Evolutionary conservation across 2,329 filamentous ascomycete genomes (phyloP).

Genomic region (Nemania diffusa): DNA sequence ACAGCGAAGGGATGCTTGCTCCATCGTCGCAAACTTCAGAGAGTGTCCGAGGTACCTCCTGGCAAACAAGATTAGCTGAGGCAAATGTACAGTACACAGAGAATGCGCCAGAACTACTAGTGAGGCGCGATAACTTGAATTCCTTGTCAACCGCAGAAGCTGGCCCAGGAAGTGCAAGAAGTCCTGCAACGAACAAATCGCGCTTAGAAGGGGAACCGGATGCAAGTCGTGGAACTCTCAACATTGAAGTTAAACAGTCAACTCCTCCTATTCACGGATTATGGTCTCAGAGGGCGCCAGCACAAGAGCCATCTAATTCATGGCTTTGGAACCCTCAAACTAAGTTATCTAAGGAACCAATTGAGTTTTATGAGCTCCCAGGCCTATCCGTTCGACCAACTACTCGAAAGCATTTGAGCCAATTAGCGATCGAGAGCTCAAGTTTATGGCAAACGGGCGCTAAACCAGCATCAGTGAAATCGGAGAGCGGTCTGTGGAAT

Average conservation of each 20-base stretch:
- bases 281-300: constrained; percentile 39
- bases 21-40: constrained; percentile 48
- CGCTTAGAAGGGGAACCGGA: constrained; percentile 51
- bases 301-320: constrained; percentile 18
- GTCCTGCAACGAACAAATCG: constrained; percentile 63
- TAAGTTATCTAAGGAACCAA: constrained; percentile 10
- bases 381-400: constrained; percentile 51
- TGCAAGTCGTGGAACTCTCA: constrained; percentile 31
- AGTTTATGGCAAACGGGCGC: constrained; percentile 53
- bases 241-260: constrained; percentile 19
- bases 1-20: constrained; percentile 42
- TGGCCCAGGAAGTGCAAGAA: constrained; percentile 63
- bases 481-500: constrained; percentile 43
- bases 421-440: constrained; percentile 53
- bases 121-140: constrained; percentile 53
- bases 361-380: constrained; percentile 42
- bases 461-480: constrained; percentile 3
- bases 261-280: constrained; percentile 31
- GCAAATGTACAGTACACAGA: constrained; percentile 59
- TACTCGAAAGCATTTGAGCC: constrained; percentile 48
- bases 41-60: constrained; percentile 51
- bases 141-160: constrained; percentile 54
- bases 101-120: constrained; percentile 52
- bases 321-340: constrained; percentile 41
- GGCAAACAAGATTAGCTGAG: constrained; percentile 59